A percentile compares a stretch with the other conserved stretches of the same genome.
phyloP scores from a whole-genome alignment of 148 eudicot genomes.

The Amaranthus cruentus region DNA sequence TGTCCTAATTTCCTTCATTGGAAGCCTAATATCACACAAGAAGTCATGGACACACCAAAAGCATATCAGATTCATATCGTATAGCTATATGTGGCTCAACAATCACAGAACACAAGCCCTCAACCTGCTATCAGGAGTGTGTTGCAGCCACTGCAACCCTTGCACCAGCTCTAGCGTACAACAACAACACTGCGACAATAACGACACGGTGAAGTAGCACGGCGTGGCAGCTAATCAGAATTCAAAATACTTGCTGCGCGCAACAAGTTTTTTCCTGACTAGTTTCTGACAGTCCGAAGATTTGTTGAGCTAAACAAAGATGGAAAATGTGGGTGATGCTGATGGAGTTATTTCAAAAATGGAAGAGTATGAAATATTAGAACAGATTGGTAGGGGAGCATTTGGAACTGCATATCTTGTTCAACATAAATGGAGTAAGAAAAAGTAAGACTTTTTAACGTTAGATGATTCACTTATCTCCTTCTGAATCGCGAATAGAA shows the following conservation, averaged over 20 bases:
- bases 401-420: slow-evolving; percentile 82
- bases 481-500: not conserved
- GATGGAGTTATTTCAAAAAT: slow-evolving; percentile 47
- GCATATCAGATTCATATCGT: too few species aligned
- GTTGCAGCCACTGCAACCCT: too few species aligned
- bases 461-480: not conserved
- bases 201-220: too few species aligned
- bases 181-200: too few species aligned
- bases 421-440: slow-evolving; percentile 45
- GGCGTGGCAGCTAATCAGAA: too few species aligned
- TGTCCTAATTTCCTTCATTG: not conserved
- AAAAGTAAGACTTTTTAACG: slow-evolving; percentile 39
- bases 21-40: not conserved
- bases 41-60: too few species aligned
- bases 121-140: too few species aligned
- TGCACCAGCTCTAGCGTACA: too few species aligned
- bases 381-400: slow-evolving; percentile 89
- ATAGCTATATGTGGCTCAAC: too few species aligned
- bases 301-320: not conserved
- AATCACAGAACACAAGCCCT: too few species aligned
- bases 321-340: slow-evolving; percentile 38
- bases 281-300: not conserved
- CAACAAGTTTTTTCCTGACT: not conserved
- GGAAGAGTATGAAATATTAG: slow-evolving; percentile 67
- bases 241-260: too few species aligned